Base-by-base conservation (phyloP, 352 stramenopile genomes). In the Paralagenidium karlingii region DNA sequence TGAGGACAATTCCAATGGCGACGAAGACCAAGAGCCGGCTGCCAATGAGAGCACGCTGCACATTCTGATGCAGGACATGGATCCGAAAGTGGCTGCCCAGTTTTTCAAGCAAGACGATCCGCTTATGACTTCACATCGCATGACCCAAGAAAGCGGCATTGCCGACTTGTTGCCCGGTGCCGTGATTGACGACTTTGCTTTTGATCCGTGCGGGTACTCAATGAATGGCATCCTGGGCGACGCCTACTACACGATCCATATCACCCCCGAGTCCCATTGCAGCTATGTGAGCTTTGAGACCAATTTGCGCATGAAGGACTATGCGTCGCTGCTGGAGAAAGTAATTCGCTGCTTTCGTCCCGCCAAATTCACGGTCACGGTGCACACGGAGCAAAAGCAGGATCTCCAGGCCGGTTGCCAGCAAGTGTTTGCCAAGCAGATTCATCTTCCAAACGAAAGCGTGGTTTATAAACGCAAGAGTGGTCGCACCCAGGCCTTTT, bases 141-240 rank as follows among this genome's bases (percentile, higher is more conserved):
- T 97, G 80, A 98, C 93, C 13, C 71, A 88, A 40, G 69, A 91
- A 39, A 96, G 82, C 25, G 94, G 95, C 26, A 98, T 99, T 53
- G 68, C 88, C 45, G 74, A 93, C 39, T 67, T 99, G 19, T 89
- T 96, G 30, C 95, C 95, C 0, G 94, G 92, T 22, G 89, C 94
- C 5, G 58, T 85, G 31, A 89, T 99, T 52, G 95, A 99, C 65
- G 87, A 95, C 42, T 95, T 93, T 45, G 87, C 96, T 18, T 99
- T 99, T 69, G 93, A 98, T 45, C 96, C 96, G 16, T 99, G 96
- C 65, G 96, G 96, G 16, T 95, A 95, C 68, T 95, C 81, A 32
- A 99, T 99, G 95, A 99, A 99, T 78, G 95, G 93, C 45, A 96
- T 99, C 49, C 60, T 97, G 11, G 97, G 96, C 46, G 84, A 94